phyloP scores from a whole-genome alignment of 2,329 filamentous ascomycete species.

The Venturia nashicola region DNA sequence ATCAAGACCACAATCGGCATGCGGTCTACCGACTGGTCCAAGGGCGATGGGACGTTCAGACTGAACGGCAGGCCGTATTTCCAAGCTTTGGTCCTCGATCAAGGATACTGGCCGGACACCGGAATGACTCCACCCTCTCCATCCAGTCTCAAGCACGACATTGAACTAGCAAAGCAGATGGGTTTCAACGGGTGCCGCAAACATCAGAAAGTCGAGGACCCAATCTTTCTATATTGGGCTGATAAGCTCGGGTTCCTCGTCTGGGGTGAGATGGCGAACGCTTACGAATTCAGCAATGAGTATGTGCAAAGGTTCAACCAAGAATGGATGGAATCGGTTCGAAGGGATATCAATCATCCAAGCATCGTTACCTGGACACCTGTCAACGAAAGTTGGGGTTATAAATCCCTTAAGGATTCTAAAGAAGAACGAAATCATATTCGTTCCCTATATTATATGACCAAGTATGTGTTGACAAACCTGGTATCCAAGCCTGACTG shows the following conservation, averaged over 20 bases:
- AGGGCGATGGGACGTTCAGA: conserved; percentile 38
- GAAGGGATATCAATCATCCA: conserved; percentile 53
- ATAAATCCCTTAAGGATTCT: conserved; percentile 43
- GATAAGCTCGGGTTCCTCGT: conserved; percentile 49
- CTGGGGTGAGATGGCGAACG: conserved; percentile 54
- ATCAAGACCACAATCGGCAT: conserved; percentile 49
- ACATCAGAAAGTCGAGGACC: conserved; percentile 53
- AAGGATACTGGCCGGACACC: conserved; percentile 51
- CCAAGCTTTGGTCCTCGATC: conserved; percentile 47
- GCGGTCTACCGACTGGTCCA: conserved; percentile 47
- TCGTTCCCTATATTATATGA: conserved; percentile 49
- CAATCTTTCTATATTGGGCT: conserved; percentile 48
- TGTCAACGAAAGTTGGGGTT: conserved; percentile 47
- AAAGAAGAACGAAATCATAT: conserved; percentile 52
- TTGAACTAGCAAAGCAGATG: conserved; percentile 45
- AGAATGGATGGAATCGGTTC: conserved; percentile 53
- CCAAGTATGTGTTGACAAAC: conserved; percentile 38
- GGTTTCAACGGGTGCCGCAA: conserved; percentile 54
- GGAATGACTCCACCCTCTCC: conserved; percentile 45
- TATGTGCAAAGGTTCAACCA: conserved; percentile 49
- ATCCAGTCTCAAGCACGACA: conserved; percentile 37
- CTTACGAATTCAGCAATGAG: conserved; percentile 47
- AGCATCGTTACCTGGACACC: conserved; percentile 55
- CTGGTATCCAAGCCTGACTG: conserved; percentile 47
- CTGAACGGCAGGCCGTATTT: conserved; percentile 48